Evolutionary conservation across 352 stramenopile genomes (phyloP).

Genomic region (Pythium pyrilobum): DNA sequence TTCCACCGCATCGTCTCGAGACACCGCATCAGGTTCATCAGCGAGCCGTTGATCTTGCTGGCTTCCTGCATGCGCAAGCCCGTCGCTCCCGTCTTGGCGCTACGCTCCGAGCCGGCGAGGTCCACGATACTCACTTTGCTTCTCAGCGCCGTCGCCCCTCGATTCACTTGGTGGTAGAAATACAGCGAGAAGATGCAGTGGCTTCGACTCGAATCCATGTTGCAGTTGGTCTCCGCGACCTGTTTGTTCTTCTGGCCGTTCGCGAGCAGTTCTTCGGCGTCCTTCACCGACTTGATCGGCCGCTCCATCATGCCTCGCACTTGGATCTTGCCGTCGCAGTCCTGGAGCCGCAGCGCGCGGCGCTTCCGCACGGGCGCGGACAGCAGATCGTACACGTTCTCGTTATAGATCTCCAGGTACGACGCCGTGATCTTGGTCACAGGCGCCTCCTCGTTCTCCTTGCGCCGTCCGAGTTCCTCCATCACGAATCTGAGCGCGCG

Average conservation of each 20-base stretch:
- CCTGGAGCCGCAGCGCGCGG: constrained; percentile 63
- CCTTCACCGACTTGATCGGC: constrained; percentile 48
- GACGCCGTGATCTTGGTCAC: constrained; percentile 76
- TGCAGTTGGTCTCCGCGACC: constrained; percentile 86
- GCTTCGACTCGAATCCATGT: constrained; percentile 87
- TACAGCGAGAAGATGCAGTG: constrained; percentile 90
- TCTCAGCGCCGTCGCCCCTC: constrained; percentile 16
- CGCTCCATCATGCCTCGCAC: constrained; percentile 76
- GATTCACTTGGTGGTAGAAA: constrained; percentile 44
- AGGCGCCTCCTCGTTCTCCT: constrained; percentile 30
- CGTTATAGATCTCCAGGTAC: constrained; percentile 99
- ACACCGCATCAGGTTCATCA: constrained; percentile 98
- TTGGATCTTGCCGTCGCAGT: constrained; percentile 86
- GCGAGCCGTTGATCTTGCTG: constrained; percentile 97
- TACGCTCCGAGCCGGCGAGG: constrained; percentile 82
- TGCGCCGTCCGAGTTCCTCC: constrained; percentile 46
- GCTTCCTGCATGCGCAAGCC: constrained; percentile 93
- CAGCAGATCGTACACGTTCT: constrained; percentile 97
- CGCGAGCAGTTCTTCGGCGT: constrained; percentile 72
- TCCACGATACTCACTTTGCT: constrained; percentile 93
- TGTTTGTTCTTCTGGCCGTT: constrained; percentile 65
- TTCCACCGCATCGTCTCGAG: constrained; percentile 93
- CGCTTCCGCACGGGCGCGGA: constrained; percentile 49
- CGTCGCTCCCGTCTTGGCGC: constrained; percentile 73
- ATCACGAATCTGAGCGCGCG: constrained; percentile 71